Evolutionary conservation across 73 alveolate species (phyloP), one percentile per base, ranked within the genome.

Genomic region (Uronychia setigera): DNA sequence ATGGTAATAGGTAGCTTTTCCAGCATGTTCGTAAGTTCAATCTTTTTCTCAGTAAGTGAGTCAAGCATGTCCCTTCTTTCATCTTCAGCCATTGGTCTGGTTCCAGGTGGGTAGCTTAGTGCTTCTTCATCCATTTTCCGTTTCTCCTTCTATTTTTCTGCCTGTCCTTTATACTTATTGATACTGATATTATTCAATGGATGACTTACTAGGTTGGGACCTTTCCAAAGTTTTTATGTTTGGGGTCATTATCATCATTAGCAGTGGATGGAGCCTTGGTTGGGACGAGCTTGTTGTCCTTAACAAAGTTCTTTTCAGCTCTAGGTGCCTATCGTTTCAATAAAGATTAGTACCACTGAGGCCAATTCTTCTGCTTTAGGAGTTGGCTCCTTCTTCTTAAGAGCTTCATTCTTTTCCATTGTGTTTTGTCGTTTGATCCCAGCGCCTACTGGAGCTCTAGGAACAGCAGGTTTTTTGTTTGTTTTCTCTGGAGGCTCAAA

Each of bases 161-260:
- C 88, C 76, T 87, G 74, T 78, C 92, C 97, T 82, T 92, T 93
- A 79, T 74, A 94, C 86, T 89, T 92, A 76, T 92, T 91, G 32
- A 94, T 82, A 83, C 67, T 46, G 5, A 11, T 46, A 19, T 46
- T 46, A n/a, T n/a, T n/a, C n/a, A 46, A 46, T 11, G 67, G 19
- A 19, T 46, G 5, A 5, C 67, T 11, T 46, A 46, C 67, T 94
- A 94, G 78, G 83, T 91, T 26, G 98, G 98, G n/a, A 91, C 96
- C 85, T 94, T 94, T 33, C 98, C 98, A 80, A 80, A 94, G 88
- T 90, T 85, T 80, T 94, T 94, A 83, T 94, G 95, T 30, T 81
- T 76, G 28, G 75, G 9, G 5, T 29, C 26, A 1, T n/a, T 26
- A 1, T 80, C 87, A 32, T 34, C 87, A 19, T 34, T n/a, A 0